Conservation (phyloP, 805 yeast species). For the Saturnispora saitoi region DNA sequence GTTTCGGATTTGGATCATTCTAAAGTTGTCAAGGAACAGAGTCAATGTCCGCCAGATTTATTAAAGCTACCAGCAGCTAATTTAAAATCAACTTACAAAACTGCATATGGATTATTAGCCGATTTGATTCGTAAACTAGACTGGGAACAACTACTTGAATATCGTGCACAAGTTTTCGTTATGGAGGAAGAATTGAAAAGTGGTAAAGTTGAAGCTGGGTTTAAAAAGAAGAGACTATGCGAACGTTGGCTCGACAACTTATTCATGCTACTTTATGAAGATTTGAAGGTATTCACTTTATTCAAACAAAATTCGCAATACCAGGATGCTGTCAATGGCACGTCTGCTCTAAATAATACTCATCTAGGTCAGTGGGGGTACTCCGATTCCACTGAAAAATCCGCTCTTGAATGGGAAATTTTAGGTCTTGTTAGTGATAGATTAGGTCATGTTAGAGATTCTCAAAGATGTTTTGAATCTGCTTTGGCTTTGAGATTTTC, state of each 20-base stretch:
- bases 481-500: conserved; percentile 73
- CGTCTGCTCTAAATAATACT: not conserved
- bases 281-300: conserved; percentile 72
- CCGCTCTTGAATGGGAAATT: conserved; percentile 66
- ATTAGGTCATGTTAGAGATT: conserved; percentile 79
- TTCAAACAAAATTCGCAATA: conserved; percentile 36
- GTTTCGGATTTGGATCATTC: conserved; percentile 60
- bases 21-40: conserved; percentile 59
- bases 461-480: conserved; percentile 70
- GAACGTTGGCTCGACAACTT: conserved; percentile 69
- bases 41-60: conserved; percentile 44
- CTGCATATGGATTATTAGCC: conserved; percentile 53
- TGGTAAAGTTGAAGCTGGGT: conserved; percentile 14
- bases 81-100: conserved; percentile 48
- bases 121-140: conserved; percentile 59
- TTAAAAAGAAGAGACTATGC: conserved; percentile 57
- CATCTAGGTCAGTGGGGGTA: conserved; percentile 10
- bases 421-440: conserved; percentile 81
- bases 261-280: conserved; percentile 63
- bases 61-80: conserved; percentile 60
- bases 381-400: conserved; percentile 35
- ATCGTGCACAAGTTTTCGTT: conserved; percentile 56
- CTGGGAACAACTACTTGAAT: conserved; percentile 58
- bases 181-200: conserved; percentile 56
- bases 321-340: conserved; percentile 2